Percentiles rank a stretch among this genome's conserved stretches.
Conservation (phyloP, 2,329 filamentous ascomycete genomes). For the Microdochium trichocladiopsis region DNA sequence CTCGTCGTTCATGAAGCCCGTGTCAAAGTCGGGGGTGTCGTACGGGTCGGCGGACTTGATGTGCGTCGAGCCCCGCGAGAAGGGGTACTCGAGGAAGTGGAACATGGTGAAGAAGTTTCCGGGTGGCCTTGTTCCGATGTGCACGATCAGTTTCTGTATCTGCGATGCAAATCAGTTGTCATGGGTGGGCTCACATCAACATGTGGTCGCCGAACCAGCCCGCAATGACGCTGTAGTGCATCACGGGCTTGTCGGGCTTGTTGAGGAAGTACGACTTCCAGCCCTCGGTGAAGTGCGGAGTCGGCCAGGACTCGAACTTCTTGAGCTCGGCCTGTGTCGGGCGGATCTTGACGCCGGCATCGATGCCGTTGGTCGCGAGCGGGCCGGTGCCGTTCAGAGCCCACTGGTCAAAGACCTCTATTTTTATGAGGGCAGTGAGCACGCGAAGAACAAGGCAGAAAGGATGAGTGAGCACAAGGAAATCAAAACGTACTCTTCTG, state of each 20-base stretch:
- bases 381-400: slow-evolving; percentile 73
- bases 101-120: slow-evolving; percentile 83
- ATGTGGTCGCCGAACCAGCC: slow-evolving; percentile 58
- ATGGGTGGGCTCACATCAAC: slow-evolving; percentile 35
- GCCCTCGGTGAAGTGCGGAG: slow-evolving; percentile 63
- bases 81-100: slow-evolving; percentile 73
- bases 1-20: slow-evolving; percentile 81
- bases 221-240: slow-evolving; percentile 76
- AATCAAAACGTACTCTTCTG: slow-evolving; percentile 49
- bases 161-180: neutral
- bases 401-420: slow-evolving; percentile 68
- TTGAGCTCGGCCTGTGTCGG: slow-evolving; percentile 62
- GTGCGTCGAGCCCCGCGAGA: slow-evolving; percentile 65
- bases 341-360: slow-evolving; percentile 72
- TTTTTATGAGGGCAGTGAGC: slow-evolving; percentile 3
- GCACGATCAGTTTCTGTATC: neutral
- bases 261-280: slow-evolving; percentile 81
- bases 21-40: slow-evolving; percentile 69
- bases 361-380: slow-evolving; percentile 71
- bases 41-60: slow-evolving; percentile 68
- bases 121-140: slow-evolving; percentile 51
- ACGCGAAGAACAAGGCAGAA: no score
- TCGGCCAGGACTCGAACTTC: slow-evolving; percentile 67
- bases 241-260: slow-evolving; percentile 79
- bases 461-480: neutral